Conservation (phyloP, 1,284 basidiomycete species). For the Trichosporon ovoides region DNA sequence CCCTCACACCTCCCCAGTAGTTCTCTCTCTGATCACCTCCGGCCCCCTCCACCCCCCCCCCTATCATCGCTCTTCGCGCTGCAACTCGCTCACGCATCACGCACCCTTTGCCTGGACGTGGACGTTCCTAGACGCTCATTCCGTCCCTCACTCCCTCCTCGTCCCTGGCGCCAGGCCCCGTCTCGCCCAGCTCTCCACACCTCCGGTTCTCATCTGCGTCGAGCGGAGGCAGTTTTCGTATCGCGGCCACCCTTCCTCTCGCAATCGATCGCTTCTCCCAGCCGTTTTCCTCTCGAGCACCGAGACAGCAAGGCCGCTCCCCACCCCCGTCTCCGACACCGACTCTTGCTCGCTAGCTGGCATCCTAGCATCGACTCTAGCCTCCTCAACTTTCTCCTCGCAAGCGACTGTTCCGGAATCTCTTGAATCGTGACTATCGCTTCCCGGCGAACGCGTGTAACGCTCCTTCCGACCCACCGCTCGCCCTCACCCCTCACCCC, state of each 20-base stretch:
- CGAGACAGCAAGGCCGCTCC: background rate
- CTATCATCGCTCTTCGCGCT: too few species aligned
- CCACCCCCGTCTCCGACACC: background rate
- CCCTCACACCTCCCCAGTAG: too few species aligned
- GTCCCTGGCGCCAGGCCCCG: too few species aligned
- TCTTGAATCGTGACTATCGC: background rate
- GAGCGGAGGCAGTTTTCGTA: constrained; percentile 2
- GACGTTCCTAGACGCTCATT: too few species aligned
- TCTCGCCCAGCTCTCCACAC: too few species aligned
- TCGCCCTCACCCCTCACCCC: background rate
- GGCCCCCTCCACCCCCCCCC: too few species aligned
- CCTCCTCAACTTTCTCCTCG: background rate
- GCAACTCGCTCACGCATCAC: too few species aligned
- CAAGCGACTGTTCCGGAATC: background rate
- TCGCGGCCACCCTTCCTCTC: background rate
- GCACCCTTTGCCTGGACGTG: too few species aligned
- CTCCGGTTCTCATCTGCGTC: background rate
- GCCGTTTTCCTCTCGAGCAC: background rate
- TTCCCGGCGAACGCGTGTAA: background rate
- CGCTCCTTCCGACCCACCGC: constrained; percentile 3
- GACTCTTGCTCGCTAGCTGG: background rate
- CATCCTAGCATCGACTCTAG: background rate
- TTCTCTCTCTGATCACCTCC: too few species aligned
- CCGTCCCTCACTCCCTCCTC: too few species aligned
- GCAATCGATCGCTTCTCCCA: background rate